These are phyloP conservation scores for Tetracentron sinense DNA, from an alignment of 164 flowering plant species.

Conservation along the genomic window DNA sequence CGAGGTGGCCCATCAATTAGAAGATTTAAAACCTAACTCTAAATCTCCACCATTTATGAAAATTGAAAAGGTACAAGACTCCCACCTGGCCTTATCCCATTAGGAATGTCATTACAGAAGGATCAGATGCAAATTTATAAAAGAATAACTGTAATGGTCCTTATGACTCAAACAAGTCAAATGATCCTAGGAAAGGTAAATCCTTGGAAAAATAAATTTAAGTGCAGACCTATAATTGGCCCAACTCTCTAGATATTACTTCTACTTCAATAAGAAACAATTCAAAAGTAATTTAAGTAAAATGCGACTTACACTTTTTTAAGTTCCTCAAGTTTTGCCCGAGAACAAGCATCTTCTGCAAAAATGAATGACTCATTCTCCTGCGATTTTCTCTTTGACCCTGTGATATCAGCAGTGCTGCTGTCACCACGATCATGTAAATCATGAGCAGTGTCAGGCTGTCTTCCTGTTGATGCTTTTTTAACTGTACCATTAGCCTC, in stretches of 20 bases:
- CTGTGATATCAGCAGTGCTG: constrained; percentile 18
- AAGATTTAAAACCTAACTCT: neutral
- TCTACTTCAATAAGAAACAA: neutral
- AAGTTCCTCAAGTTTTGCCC: constrained; percentile 37
- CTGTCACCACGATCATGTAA: constrained; percentile 20
- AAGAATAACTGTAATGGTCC: neutral
- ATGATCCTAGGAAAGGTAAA: neutral
- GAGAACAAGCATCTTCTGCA: constrained; percentile 38
- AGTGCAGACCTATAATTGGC: neutral
- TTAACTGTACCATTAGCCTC: constrained; percentile 21
- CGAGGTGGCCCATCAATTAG: neutral
- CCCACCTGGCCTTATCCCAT: neutral
- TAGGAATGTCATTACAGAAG: neutral
- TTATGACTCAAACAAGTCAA: neutral
- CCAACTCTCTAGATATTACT: neutral
- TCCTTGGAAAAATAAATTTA: neutral
- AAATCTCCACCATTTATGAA: neutral
- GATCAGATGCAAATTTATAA: neutral
- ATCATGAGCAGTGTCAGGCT: constrained; percentile 17
- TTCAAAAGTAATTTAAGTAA: constrained; percentile 1
- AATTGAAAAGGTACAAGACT: neutral
- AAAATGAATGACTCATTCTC: constrained; percentile 35
- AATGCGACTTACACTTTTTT: constrained; percentile 52
- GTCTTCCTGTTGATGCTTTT: constrained; percentile 11
- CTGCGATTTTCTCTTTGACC: constrained; percentile 48